Evolutionary conservation across 1,284 basidiomycete genomes (phyloP), one percentile per base, ranked within the genome.

Genomic region (Lentinus polychrous): DNA sequence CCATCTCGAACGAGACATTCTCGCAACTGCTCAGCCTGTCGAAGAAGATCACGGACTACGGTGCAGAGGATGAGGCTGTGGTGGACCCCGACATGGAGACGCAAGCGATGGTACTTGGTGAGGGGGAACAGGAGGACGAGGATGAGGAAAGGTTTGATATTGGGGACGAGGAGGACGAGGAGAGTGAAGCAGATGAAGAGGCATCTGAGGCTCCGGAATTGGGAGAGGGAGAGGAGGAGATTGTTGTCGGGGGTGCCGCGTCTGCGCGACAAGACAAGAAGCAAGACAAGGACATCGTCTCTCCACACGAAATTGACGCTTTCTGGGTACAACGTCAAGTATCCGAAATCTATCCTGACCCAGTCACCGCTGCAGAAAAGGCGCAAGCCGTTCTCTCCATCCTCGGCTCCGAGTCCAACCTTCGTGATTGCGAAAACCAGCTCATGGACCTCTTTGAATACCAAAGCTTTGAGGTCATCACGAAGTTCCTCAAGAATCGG

Each of bases 261-360:
- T 71, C 76, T 15, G 64, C 66, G 10, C 62, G 60, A 48, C 69
- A 68, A 43, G 63, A 63, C 32, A 78, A 75, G 51, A 60, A 72
- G 42, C 80, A 82, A 57, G 83, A 91, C 66, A 83, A 84, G 60
- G 88, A 92, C 60, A 76, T 85, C 48, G 81, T 99, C 39, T 86
- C 91, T 0, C 93, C 94, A 0, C 92, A 95, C 57, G 79, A 89
- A 42, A 85, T 99, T 57, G 95, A 99, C 65, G 94, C 85, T 31
- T 99, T 97, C 79, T 99, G 94, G 94, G 90, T 99, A 0, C 96
- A 99, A 64, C 85, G 95, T 3, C 88, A 95, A 52, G 84, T 99
- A 51, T 83, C 90, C 0, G 83, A 90, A 60, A 78, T 92, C 32
- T 98, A 97, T 63, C 79, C 93, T 2, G 96, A 99, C 64, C 92